Percentiles rank a stretch among this genome's conserved stretches.
These are phyloP conservation scores for Euphrasia arctica DNA, from an alignment of 305 asterid genomes.

Conservation along the genomic window DNA sequence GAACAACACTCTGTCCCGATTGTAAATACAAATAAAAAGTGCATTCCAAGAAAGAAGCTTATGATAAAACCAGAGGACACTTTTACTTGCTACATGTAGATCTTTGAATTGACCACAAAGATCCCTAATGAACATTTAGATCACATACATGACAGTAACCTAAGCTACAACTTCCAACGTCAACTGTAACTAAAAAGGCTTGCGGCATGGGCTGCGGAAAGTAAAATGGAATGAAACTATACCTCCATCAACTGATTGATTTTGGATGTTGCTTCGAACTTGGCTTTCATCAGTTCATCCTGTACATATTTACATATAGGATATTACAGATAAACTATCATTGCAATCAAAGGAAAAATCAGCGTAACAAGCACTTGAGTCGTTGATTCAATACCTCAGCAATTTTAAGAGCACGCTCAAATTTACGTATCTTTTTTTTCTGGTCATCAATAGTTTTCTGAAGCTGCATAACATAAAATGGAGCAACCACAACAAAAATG, in stretches of 20 bases:
- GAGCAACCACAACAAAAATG: constrained; percentile 3
- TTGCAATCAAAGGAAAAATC: constrained; percentile 1
- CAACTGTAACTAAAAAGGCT: constrained; percentile 1
- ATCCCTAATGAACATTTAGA: constrained; percentile 1
- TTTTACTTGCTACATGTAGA: neutral
- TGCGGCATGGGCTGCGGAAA: neutral
- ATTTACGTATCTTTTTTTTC: constrained; percentile 67
- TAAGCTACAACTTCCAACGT: constrained; percentile 9
- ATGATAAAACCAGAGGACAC: neutral
- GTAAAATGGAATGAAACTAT: constrained; percentile 15
- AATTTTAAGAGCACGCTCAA: constrained; percentile 84
- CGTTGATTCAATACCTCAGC: constrained; percentile 63
- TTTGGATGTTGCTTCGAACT: constrained; percentile 63
- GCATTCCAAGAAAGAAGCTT: neutral
- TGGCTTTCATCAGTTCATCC: constrained; percentile 87
- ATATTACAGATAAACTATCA: constrained; percentile 17
- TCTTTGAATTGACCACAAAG: neutral
- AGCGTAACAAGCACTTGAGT: constrained; percentile 7
- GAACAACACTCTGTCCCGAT: constrained; percentile 1
- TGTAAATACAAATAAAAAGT: neutral
- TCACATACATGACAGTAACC: neutral
- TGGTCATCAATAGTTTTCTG: constrained; percentile 56
- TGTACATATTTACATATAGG: constrained; percentile 27
- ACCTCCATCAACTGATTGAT: constrained; percentile 75
- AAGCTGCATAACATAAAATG: constrained; percentile 65